Base-by-base conservation (phyloP, 2,329 filamentous ascomycete species). In the Exophiala phaeomuriformis region DNA sequence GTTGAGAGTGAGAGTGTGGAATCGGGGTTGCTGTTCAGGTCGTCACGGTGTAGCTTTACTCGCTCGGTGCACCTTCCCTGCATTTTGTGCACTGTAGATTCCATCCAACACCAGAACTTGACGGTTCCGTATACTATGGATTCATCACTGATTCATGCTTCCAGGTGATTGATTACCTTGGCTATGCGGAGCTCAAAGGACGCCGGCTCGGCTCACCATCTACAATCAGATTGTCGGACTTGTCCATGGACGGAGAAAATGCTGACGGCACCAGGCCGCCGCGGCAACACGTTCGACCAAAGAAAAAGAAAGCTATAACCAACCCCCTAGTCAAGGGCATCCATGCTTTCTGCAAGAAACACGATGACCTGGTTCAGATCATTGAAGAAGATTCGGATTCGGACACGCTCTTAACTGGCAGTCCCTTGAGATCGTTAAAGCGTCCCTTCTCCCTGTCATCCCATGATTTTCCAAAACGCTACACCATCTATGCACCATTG, bases 401-500 rank as follows among this genome's bases (percentile, higher is more conserved):
- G 44, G 30, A 28, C 7, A 6, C 39, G 6, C 41, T 44, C 19
- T 19, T 19, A 29, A 7, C 19, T 12, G 4, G 12, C 8, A 28
- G 30, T 6, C 10, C n/a, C n/a, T 44, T 28, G 5, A 44, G 9
- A 6, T 28, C 19, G 28, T 27, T 7, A 6, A 2, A 29, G 5
- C 8, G 8, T 2, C n/a, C 41, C 32, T 7, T n/a, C 12, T 10
- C 36, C 5, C 44, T 47, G 3, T 49, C 45, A 28, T 12, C 39
- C 30, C 27, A 29, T 19, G 54, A 59, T 32, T 19, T 73, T 3
- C 71, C 71, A 1, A 73, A 71, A 58, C 62, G 72, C 3, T 83
- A 79, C 66, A 77, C 76, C 2, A 64, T 81, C 41, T 83, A 84
- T 65, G 72, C 72, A 4, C 75, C 78, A 2, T 72, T 84, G 61